These are phyloP conservation scores for Parachlorella kessleri DNA, from an alignment of 139 green algal species.

Conservation along the genomic window DNA sequence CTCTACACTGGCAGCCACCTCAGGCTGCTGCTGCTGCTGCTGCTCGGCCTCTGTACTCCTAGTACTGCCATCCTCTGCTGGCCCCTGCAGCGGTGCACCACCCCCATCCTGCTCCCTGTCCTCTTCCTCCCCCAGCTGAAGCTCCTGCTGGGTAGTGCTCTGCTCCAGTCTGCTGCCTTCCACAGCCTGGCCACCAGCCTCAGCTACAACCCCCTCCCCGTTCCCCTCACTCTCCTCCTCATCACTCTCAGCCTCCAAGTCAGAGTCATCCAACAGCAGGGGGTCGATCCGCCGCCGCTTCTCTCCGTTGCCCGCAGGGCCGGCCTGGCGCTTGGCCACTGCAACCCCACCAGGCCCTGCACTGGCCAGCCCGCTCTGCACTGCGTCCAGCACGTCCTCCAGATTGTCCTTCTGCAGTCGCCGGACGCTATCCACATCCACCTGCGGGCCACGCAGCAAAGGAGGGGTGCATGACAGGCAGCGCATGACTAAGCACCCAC, in stretches of 20 bases:
- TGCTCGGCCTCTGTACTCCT: not conserved
- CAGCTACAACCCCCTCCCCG: not conserved
- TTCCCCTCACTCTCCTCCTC: constrained; percentile 10
- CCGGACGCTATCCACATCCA: constrained; percentile 55
- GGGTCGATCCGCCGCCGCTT: constrained; percentile 20
- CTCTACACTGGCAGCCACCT: not conserved
- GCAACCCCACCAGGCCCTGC: not conserved
- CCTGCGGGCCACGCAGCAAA: too few species aligned
- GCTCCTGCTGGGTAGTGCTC: not conserved
- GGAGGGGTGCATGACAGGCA: too few species aligned
- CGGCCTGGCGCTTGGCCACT: not conserved
- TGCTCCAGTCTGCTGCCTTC: too few species aligned
- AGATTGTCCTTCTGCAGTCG: constrained; percentile 41
- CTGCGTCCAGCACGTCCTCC: constrained; percentile 40
- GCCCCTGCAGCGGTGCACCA: not conserved
- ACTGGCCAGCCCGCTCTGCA: constrained; percentile 38
- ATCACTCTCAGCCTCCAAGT: constrained; percentile 4
- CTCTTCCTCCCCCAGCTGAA: not conserved
- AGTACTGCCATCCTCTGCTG: not conserved
- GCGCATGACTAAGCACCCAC: too few species aligned
- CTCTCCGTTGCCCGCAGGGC: not conserved
- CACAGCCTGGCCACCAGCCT: not conserved
- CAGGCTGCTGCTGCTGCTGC: constrained; percentile 5
- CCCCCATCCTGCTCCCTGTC: not conserved
- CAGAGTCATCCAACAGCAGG: not conserved